Percentiles rank a stretch among this genome's conserved stretches.
Evolutionary conservation across 2,329 filamentous ascomycete genomes (phyloP).

Genomic region (Biscogniauxia sp.): DNA sequence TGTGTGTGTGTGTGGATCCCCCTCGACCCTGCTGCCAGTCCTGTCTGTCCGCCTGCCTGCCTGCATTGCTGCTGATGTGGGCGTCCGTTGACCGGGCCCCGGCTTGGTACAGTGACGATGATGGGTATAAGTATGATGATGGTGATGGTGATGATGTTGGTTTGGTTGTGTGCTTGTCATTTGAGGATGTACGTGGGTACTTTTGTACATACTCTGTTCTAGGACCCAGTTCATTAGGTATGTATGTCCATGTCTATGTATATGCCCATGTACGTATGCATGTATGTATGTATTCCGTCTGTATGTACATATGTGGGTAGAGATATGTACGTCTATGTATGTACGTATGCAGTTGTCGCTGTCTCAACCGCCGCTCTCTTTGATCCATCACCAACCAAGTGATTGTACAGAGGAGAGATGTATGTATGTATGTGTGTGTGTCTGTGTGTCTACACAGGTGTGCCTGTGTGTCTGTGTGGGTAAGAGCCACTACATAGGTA

Average conservation of each 20-base stretch:
- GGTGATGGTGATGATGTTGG: too few relatives aligned
- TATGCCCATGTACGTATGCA: neutral
- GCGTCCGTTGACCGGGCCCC: slow-evolving; percentile 9
- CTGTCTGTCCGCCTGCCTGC: neutral
- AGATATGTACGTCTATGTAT: neutral
- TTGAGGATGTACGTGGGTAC: neutral
- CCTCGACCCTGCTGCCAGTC: slow-evolving; percentile 9
- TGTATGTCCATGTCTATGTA: neutral
- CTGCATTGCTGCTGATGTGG: slow-evolving; percentile 11
- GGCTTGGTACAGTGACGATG: slow-evolving; percentile 5
- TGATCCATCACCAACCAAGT: neutral
- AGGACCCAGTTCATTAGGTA: neutral
- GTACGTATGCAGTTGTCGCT: neutral
- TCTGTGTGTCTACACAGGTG: too few relatives aligned
- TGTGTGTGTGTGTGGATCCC: slow-evolving; percentile 3
- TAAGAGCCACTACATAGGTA: too few relatives aligned
- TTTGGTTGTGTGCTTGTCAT: slow-evolving; percentile 10
- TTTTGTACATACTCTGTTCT: neutral
- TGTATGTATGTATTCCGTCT: neutral
- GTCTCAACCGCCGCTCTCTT: neutral
- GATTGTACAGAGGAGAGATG: too few relatives aligned
- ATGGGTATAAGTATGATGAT: neutral
- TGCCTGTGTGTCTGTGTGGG: too few relatives aligned
- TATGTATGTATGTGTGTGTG: neutral
- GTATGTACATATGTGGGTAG: neutral